Conservation (phyloP, 2,329 filamentous ascomycete genomes). For the Penicillium hordei region DNA sequence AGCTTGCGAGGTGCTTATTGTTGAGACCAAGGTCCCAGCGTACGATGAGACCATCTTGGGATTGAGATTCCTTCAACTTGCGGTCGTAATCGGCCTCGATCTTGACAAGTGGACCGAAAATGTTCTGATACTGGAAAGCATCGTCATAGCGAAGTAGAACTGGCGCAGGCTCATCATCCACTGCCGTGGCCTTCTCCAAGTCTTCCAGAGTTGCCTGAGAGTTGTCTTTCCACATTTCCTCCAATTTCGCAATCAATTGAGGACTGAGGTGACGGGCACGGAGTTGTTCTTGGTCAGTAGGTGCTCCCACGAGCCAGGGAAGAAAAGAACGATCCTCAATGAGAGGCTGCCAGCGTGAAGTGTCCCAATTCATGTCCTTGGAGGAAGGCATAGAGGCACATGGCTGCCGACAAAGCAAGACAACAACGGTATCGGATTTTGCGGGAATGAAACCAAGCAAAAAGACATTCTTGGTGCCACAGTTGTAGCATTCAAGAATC, state of each 20-base stretch:
- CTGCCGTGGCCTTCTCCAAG: conserved; percentile 83
- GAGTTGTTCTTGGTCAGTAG: conserved; percentile 92
- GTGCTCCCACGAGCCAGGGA: conserved; percentile 84
- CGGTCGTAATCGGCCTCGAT: conserved; percentile 99
- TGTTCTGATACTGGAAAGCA: conserved; percentile 97
- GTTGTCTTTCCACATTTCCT: conserved; percentile 99
- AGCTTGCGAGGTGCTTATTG: conserved; percentile 95
- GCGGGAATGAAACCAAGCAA: conserved; percentile 96
- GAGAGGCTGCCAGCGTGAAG: conserved; percentile 92
- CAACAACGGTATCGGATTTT: conserved; percentile 97
- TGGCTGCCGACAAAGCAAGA: conserved; percentile 92
- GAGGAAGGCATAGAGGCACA: conserved; percentile 92
- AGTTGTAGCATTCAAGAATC: conserved; percentile 97
- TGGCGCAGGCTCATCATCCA: conserved; percentile 92
- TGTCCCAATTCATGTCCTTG: conserved; percentile 99
- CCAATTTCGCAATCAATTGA: conserved; percentile 91
- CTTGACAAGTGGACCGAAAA: conserved; percentile 96
- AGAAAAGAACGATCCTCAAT: conserved; percentile 97
- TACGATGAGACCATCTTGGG: conserved; percentile 90
- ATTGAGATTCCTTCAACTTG: conserved; percentile 97
- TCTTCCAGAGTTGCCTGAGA: conserved; percentile 83
- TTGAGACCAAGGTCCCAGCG: conserved; percentile 95
- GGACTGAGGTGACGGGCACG: conserved; percentile 89
- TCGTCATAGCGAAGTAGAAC: conserved; percentile 94
- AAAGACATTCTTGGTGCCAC: conserved; percentile 98